Conservation (phyloP, 1,139 yeast species). For the Casaregolazyma lundiana region DNA sequence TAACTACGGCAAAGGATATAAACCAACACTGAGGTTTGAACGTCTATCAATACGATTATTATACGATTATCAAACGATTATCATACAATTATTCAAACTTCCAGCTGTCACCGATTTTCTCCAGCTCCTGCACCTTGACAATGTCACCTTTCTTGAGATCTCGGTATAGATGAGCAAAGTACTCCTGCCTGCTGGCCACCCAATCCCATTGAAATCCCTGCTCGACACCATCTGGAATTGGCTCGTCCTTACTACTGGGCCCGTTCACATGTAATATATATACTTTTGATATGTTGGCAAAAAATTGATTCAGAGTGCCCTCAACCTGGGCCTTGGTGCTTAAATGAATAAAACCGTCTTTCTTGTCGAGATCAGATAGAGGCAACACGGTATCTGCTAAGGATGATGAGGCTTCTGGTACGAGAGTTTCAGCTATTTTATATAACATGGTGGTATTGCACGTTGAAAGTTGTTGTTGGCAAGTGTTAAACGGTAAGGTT, state of each 20-base stretch:
- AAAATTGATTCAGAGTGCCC: constrained; percentile 26
- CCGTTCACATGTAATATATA: constrained; percentile 25
- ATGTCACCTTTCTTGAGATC: constrained; percentile 27
- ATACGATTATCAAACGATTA: too few species aligned
- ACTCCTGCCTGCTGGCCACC: constrained; percentile 23
- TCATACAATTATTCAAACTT: background rate
- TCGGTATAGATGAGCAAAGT: constrained; percentile 31
- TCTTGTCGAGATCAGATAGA: constrained; percentile 25
- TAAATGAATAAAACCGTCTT: constrained; percentile 31
- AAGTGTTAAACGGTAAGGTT: background rate
- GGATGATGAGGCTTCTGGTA: constrained; percentile 25
- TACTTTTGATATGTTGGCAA: constrained; percentile 20
- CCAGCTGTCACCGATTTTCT: constrained; percentile 15
- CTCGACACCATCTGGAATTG: constrained; percentile 20
- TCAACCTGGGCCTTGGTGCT: constrained; percentile 26
- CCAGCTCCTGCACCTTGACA: constrained; percentile 19
- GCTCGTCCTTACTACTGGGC: constrained; percentile 20
- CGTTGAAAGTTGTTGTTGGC: background rate
- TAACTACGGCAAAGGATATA: too few species aligned
- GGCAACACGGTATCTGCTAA: constrained; percentile 25
- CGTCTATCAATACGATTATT: too few species aligned
- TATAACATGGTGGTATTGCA: constrained; percentile 22
- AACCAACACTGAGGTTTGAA: too few species aligned
- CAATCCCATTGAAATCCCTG: constrained; percentile 31
- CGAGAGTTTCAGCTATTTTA: constrained; percentile 27